Percentiles rank a stretch among this genome's conserved stretches.
phyloP scores from a whole-genome alignment of 495 filamentous ascomycete species.

The Podospora conica region DNA sequence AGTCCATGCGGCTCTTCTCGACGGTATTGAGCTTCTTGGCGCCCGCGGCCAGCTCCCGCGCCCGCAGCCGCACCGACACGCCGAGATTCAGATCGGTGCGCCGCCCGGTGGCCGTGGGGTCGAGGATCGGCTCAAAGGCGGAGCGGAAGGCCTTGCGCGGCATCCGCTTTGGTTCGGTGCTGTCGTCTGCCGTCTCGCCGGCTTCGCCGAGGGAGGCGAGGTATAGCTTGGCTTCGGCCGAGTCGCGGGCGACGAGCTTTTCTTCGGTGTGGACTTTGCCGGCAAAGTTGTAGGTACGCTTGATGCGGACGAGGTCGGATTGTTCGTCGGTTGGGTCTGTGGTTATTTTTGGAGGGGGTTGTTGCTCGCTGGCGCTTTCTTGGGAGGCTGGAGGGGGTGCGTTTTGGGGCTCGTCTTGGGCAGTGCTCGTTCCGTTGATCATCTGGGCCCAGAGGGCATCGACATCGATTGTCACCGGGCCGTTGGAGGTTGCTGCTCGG shows the following conservation, averaged over 20 bases:
- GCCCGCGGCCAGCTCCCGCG: conserved; percentile 41
- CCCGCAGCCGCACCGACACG: conserved; percentile 32
- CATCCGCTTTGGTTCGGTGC: conserved; percentile 46
- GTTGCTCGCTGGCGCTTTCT: conserved; percentile 19
- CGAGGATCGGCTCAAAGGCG: conserved; percentile 68
- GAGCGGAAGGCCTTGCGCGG: conserved; percentile 66
- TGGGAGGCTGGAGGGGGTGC: not conserved
- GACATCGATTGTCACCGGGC: conserved; percentile 79
- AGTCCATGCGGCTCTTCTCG: conserved; percentile 91
- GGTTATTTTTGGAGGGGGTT: conserved; percentile 2
- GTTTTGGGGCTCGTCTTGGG: not conserved
- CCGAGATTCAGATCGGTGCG: conserved; percentile 49
- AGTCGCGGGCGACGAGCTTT: conserved; percentile 69
- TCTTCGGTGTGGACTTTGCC: conserved; percentile 79
- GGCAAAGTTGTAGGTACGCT: conserved; percentile 84
- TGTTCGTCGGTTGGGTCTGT: not conserved
- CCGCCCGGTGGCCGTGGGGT: conserved; percentile 26
- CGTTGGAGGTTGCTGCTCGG: conserved; percentile 54
- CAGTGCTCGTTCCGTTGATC: conserved; percentile 40
- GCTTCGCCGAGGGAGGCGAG: conserved; percentile 51
- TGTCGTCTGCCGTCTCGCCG: conserved; percentile 20
- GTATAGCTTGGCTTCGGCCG: conserved; percentile 75
- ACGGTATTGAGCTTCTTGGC: conserved; percentile 90
- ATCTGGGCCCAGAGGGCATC: conserved; percentile 81
- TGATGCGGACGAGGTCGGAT: conserved; percentile 66